Percentiles rank a stretch among this genome's conserved stretches.
Evolutionary conservation across 2,329 filamentous ascomycete species (phyloP).

Genomic region (Ophiostoma australiae): DNA sequence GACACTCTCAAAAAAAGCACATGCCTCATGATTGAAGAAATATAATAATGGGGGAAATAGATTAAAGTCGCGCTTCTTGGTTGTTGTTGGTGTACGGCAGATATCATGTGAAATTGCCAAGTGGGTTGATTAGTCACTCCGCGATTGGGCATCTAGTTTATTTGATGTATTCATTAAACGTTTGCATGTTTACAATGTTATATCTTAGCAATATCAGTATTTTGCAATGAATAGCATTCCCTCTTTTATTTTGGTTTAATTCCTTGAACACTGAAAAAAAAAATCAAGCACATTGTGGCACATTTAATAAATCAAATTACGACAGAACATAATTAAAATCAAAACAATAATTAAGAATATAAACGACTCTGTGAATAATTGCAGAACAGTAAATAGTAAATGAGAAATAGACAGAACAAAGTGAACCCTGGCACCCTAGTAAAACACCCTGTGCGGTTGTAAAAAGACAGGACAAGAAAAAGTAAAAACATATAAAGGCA

Average conservation of each 20-base stretch:
- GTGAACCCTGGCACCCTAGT: conserved; percentile 18
- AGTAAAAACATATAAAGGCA: not conserved
- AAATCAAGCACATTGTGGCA: not conserved
- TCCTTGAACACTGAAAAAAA: not conserved
- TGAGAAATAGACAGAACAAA: not conserved
- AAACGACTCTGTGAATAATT: not conserved
- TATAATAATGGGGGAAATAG: not conserved
- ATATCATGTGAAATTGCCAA: conserved; percentile 3
- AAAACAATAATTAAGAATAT: not conserved
- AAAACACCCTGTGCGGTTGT: conserved; percentile 15
- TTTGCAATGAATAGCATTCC: too few species aligned
- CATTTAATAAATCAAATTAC: not conserved
- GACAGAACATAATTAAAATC: not conserved
- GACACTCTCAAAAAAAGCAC: not conserved
- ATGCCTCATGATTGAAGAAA: not conserved
- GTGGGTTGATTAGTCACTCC: not conserved
- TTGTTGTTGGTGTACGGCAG: not conserved
- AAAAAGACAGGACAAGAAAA: conserved; percentile 13
- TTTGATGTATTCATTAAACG: too few species aligned
- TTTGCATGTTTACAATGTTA: too few species aligned
- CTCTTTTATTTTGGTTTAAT: too few species aligned
- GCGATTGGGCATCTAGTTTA: not conserved
- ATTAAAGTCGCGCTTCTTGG: not conserved
- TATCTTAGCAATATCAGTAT: too few species aligned
- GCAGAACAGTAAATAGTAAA: conserved; percentile 3